A percentile compares a stretch with the other conserved stretches of the same genome.
These are phyloP conservation scores for Chrysanthemum seticuspe DNA, from an alignment of 129 eudicot species.

Conservation along the genomic window DNA sequence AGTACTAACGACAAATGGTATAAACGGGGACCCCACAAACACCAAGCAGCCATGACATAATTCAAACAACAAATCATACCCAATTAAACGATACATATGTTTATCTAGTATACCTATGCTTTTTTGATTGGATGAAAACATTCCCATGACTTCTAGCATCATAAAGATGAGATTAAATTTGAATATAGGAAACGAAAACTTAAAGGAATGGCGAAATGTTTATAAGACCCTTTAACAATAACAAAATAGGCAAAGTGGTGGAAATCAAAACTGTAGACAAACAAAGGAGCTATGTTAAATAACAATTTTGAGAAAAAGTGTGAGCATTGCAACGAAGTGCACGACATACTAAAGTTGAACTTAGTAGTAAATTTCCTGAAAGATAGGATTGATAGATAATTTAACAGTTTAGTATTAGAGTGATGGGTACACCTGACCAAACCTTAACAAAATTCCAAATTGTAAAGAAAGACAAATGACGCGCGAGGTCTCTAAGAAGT, in stretches of 20 bases:
- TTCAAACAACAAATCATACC: slow-evolving; percentile 18
- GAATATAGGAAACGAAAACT: background rate
- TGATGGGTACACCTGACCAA: slow-evolving; percentile 29
- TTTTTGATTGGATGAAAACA: background rate
- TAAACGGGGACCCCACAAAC: slow-evolving; percentile 26
- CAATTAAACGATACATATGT: slow-evolving; percentile 24
- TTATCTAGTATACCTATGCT: background rate
- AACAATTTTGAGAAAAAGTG: background rate
- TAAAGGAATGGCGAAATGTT: background rate
- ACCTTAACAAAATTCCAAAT: slow-evolving; percentile 34
- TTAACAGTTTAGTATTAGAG: slow-evolving; percentile 19
- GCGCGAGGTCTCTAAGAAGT: slow-evolving; percentile 11
- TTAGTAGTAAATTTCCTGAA: background rate
- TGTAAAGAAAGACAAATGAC: slow-evolving; percentile 18
- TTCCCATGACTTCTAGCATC: background rate
- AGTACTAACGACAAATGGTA: slow-evolving; percentile 4
- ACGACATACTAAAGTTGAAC: background rate
- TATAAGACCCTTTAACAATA: too few species aligned
- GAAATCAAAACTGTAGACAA: too few species aligned
- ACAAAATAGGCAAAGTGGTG: too few species aligned
- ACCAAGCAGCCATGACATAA: slow-evolving; percentile 23
- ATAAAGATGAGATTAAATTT: background rate
- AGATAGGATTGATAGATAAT: slow-evolving; percentile 14
- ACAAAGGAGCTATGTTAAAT: background rate
- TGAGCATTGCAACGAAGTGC: background rate